Base-by-base conservation (phyloP, 139 green algal species). In the Picochlorum sp. region DNA sequence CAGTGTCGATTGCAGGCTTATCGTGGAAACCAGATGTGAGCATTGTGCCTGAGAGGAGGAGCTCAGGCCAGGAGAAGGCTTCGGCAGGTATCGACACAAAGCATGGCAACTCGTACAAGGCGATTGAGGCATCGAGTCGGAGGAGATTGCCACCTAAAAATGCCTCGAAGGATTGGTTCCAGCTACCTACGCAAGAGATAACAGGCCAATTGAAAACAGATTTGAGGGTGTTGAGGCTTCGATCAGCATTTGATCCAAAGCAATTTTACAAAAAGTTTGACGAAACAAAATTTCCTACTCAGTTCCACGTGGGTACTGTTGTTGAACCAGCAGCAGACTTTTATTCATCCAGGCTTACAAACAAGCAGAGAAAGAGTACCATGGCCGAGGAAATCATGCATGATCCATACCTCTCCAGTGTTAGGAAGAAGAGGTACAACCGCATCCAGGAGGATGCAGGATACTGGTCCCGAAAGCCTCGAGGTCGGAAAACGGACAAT, bases 181-280 rank as follows among this genome's bases (percentile, higher is more conserved):
- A 73, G 47, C 54, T 78, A 21, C 71, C 71, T 4, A 65, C 65
- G 49, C 71, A 65, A 16, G 18, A 54, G n/a, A 66, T 78, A 59
- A 78, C 65, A 0, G 71, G 73, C 7, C 65, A 78, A 15, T 66
- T 78, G 32, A 78, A 78, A 51, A 54, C n/a, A 6, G 71, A 78
- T 61, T 60, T 78, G 16, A 61, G 66, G 37, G 50, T 74, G 49
- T 61, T 78, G 44, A 51, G 61, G 14, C 45, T 78, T 6, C 57
- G 71, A 41, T 70, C 85, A 8, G 79, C 71, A 2, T 95, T 86
- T 63, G 78, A 78, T 11, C 63, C 75, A 47, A 89, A 96, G 66
- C 59, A 61, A 18, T 96, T 95, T 64, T 97, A 97, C 79, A 85
- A 73, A 77, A 82, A 61, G 55, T 34, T 62, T 72, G 91, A 47